These are phyloP conservation scores for Fusarium caatingaense DNA, from an alignment of 2,329 filamentous ascomycete genomes.

Conservation along the genomic window DNA sequence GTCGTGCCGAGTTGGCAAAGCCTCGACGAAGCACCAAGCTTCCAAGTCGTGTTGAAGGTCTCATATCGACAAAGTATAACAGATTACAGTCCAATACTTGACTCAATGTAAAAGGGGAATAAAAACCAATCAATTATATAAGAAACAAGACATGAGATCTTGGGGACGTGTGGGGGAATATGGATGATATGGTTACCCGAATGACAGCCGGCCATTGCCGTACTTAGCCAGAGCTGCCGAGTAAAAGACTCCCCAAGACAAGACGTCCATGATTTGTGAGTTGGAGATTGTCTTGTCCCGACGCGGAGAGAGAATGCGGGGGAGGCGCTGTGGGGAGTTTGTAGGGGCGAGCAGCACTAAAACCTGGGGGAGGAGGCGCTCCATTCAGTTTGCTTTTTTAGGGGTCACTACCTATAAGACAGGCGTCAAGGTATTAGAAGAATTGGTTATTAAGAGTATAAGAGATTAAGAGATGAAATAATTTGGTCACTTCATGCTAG, in stretches of 20 bases:
- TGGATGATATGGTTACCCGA: conserved; percentile 38
- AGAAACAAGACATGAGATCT: conserved; percentile 7
- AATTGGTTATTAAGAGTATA: background rate
- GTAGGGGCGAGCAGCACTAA: conserved; percentile 19
- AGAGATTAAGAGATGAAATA: background rate
- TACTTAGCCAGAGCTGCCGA: conserved; percentile 46
- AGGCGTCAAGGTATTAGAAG: background rate
- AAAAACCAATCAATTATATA: background rate
- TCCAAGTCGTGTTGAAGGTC: conserved; percentile 41
- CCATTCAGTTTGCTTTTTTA: background rate
- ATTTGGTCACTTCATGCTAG: background rate
- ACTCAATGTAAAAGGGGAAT: background rate
- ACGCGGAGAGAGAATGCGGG: conserved; percentile 30
- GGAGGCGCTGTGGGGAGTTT: conserved; percentile 23
- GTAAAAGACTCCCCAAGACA: conserved; percentile 6
- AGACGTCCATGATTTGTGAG: background rate
- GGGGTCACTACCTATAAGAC: background rate
- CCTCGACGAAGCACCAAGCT: conserved; percentile 55
- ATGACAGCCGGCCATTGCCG: conserved; percentile 54
- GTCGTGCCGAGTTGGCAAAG: conserved; percentile 62
- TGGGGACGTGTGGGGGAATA: conserved; percentile 25
- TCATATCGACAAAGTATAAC: conserved; percentile 23
- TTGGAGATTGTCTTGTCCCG: conserved; percentile 15
- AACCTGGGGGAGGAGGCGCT: conserved; percentile 14
- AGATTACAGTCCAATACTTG: background rate